Percentiles rank a stretch among this genome's conserved stretches.
phyloP scores from a whole-genome alignment of 345 rosid genomes.

The Murraya paniculata region DNA sequence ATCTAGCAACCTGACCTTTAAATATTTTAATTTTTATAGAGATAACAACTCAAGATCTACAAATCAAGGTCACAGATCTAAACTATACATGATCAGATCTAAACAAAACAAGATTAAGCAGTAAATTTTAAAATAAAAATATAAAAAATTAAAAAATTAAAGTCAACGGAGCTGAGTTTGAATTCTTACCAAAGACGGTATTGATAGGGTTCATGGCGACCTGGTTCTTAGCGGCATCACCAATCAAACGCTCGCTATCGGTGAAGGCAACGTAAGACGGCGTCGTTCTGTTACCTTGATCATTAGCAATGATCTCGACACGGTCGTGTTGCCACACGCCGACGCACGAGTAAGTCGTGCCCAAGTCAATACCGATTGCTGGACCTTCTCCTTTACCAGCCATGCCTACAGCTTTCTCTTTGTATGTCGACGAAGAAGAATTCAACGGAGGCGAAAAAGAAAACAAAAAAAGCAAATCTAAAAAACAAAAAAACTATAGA shows the following conservation, averaged over 20 bases:
- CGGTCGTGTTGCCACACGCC: slow-evolving; percentile 85
- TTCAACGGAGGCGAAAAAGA: background rate
- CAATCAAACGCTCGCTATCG: slow-evolving; percentile 67
- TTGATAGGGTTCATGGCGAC: slow-evolving; percentile 75
- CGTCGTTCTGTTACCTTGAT: slow-evolving; percentile 71
- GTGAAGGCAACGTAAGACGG: slow-evolving; percentile 70
- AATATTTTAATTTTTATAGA: too few species aligned
- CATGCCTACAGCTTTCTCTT: slow-evolving; percentile 22
- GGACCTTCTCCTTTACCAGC: slow-evolving; percentile 82
- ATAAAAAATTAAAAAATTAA: too few species aligned
- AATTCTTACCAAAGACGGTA: slow-evolving; percentile 64
- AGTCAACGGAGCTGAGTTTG: background rate
- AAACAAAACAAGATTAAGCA: background rate
- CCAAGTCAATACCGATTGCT: slow-evolving; percentile 74
- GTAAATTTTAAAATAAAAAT: background rate
- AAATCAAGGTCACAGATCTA: background rate
- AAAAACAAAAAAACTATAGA: background rate
- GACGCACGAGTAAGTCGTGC: slow-evolving; percentile 71
- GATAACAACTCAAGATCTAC: background rate
- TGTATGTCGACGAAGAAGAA: slow-evolving; percentile 11
- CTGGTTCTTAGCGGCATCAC: slow-evolving; percentile 82
- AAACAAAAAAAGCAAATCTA: background rate
- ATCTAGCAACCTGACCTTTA: too few species aligned
- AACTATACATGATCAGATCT: slow-evolving; percentile 17
- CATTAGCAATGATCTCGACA: slow-evolving; percentile 76